Evolutionary conservation across 2,329 filamentous ascomycete species (phyloP).

Genomic region (Talaromyces islandicus): DNA sequence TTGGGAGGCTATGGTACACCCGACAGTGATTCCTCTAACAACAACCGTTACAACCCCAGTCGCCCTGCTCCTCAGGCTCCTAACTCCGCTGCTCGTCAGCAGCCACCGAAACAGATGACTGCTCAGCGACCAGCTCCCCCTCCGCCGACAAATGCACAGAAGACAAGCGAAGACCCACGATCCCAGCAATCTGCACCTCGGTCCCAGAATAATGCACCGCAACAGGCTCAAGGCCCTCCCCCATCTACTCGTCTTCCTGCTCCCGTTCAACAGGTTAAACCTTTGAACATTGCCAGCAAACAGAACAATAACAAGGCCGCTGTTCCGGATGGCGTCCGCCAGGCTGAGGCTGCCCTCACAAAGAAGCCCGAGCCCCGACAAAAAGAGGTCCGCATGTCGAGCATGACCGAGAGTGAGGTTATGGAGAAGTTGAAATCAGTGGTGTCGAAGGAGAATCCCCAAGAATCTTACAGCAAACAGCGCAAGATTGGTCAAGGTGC

Average conservation of each 20-base stretch:
- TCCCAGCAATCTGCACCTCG: slow-evolving; percentile 37
- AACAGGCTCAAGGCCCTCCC: slow-evolving; percentile 39
- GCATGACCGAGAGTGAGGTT: slow-evolving; percentile 93
- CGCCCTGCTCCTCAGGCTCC: slow-evolving; percentile 80
- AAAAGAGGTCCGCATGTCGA: slow-evolving; percentile 96
- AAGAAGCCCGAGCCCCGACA: slow-evolving; percentile 71
- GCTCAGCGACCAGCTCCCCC: slow-evolving; percentile 81
- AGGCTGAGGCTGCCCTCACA: slow-evolving; percentile 81
- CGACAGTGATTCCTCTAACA: slow-evolving; percentile 32
- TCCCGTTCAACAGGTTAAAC: slow-evolving; percentile 60
- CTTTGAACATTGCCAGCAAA: slow-evolving; percentile 70
- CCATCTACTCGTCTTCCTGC: slow-evolving; percentile 53
- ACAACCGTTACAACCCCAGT: slow-evolving; percentile 71
- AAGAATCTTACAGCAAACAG: slow-evolving; percentile 95
- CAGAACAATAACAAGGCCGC: slow-evolving; percentile 42
- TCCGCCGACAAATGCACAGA: slow-evolving; percentile 45
- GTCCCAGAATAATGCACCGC: slow-evolving; percentile 38
- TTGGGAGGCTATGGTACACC: slow-evolving; percentile 63
- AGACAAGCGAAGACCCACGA: slow-evolving; percentile 23
- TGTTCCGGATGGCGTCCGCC: slow-evolving; percentile 66
- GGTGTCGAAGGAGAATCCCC: slow-evolving; percentile 91
- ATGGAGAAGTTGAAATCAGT: slow-evolving; percentile 94
- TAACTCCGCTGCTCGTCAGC: slow-evolving; percentile 36
- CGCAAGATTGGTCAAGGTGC: slow-evolving; percentile 99
- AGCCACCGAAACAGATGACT: slow-evolving; percentile 51